Conservation (phyloP, 148 eudicot genomes). For the Vaccinium darrowii region DNA sequence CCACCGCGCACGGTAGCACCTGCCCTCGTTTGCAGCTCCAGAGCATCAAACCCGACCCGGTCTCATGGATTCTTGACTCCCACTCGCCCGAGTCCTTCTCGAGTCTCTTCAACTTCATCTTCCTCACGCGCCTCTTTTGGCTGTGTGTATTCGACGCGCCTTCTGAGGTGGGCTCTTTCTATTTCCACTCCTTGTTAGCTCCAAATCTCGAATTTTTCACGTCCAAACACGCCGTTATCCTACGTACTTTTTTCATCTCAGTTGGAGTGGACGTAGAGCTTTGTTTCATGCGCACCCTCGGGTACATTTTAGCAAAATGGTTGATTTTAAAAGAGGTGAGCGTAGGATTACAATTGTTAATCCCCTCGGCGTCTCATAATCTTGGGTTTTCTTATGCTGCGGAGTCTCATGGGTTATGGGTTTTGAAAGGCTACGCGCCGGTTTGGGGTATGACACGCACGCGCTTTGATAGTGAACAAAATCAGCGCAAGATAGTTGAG, state of each 20-base stretch:
- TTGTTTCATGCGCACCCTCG: slow-evolving; percentile 69
- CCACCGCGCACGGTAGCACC: slow-evolving; percentile 38
- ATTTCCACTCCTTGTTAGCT: slow-evolving; percentile 57
- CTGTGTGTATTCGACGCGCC: slow-evolving; percentile 73
- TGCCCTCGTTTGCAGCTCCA: slow-evolving; percentile 45
- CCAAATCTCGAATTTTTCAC: slow-evolving; percentile 61
- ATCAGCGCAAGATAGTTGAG: slow-evolving; percentile 35
- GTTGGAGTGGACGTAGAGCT: slow-evolving; percentile 71
- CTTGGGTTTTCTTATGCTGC: slow-evolving; percentile 68
- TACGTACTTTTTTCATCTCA: slow-evolving; percentile 50
- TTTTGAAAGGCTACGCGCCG: slow-evolving; percentile 63
- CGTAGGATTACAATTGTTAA: slow-evolving; percentile 46
- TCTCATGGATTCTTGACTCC: slow-evolving; percentile 59
- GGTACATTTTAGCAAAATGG: slow-evolving; percentile 83
- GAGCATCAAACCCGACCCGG: slow-evolving; percentile 53
- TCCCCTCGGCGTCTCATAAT: slow-evolving; percentile 26
- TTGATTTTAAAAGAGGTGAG: slow-evolving; percentile 60
- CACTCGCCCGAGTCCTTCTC: slow-evolving; percentile 83
- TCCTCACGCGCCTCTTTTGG: slow-evolving; percentile 75
- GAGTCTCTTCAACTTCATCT: slow-evolving; percentile 50
- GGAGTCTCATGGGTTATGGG: slow-evolving; percentile 79
- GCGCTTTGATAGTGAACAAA: neutral
- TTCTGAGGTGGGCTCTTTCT: slow-evolving; percentile 64
- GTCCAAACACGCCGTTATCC: slow-evolving; percentile 38
- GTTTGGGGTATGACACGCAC: slow-evolving; percentile 59